A percentile compares a stretch with the other conserved stretches of the same genome.
Evolutionary conservation across 2,329 filamentous ascomycete species (phyloP).

Genomic region (Pseudogymnoascus sp.): DNA sequence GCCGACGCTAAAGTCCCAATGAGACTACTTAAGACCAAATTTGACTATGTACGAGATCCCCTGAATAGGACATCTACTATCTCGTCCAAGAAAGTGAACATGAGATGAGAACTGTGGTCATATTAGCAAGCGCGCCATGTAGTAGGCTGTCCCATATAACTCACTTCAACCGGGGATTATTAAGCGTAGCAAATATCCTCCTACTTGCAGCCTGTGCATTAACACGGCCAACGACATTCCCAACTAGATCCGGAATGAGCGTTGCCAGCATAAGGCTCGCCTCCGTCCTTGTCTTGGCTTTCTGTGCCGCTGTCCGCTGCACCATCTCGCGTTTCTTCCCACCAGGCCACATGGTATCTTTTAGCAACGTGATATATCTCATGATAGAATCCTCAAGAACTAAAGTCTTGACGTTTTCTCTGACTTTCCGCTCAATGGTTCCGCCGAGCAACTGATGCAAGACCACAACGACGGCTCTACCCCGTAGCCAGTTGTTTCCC

Average conservation of each 20-base stretch:
- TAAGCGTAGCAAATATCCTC: conserved; percentile 82
- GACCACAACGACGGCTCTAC: conserved; percentile 90
- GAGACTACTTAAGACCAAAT: conserved; percentile 9
- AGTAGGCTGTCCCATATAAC: conserved; percentile 30
- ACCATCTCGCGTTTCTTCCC: conserved; percentile 45
- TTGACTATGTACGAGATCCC: conserved; percentile 21
- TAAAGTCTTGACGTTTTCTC: conserved; percentile 69
- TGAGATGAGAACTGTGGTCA: conserved; percentile 27
- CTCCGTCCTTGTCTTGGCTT: conserved; percentile 73
- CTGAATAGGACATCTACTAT: conserved; percentile 30
- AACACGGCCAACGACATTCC: conserved; percentile 82
- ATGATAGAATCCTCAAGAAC: conserved; percentile 72
- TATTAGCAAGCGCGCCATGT: conserved; percentile 12
- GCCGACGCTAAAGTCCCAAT: conserved; percentile 22
- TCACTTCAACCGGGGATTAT: conserved; percentile 85
- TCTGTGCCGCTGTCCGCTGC: conserved; percentile 62
- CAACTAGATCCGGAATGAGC: conserved; percentile 81
- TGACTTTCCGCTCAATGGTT: conserved; percentile 90
- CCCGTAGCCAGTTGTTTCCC: conserved; percentile 94
- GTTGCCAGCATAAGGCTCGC: conserved; percentile 84
- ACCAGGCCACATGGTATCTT: conserved; percentile 75
- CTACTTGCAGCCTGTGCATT: conserved; percentile 89
- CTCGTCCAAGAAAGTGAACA: conserved; percentile 31
- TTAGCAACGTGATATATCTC: conserved; percentile 66
- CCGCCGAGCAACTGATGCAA: conserved; percentile 91